Conservation (phyloP, 2,329 filamentous ascomycete genomes). For the Aspergillus sp. region DNA sequence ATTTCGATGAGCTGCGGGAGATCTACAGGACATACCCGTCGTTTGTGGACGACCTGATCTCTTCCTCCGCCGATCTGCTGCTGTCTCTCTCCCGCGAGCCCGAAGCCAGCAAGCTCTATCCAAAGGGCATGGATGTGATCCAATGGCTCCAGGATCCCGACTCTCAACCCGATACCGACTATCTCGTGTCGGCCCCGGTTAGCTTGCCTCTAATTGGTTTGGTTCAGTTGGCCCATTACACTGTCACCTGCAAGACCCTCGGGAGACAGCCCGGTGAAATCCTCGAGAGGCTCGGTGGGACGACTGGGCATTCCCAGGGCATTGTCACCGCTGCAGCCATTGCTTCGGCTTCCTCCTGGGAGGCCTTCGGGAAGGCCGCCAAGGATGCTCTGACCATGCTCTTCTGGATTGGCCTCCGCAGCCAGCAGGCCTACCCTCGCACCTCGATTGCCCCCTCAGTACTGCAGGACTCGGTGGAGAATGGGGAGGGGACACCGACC, state of each 20-base stretch:
- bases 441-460: slow-evolving; percentile 87
- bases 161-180: slow-evolving; percentile 84
- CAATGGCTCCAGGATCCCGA: slow-evolving; percentile 85
- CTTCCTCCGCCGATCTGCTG: slow-evolving; percentile 73
- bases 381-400: slow-evolving; percentile 79
- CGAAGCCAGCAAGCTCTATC: slow-evolving; percentile 85
- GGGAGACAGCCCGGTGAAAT: slow-evolving; percentile 84
- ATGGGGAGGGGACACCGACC: slow-evolving; percentile 89
- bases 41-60: slow-evolving; percentile 79
- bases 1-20: slow-evolving; percentile 93
- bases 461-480: slow-evolving; percentile 84
- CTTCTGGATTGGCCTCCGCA: slow-evolving; percentile 97
- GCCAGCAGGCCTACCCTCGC: slow-evolving; percentile 91
- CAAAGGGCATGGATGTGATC: slow-evolving; percentile 93
- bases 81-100: slow-evolving; percentile 74
- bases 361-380: slow-evolving; percentile 73
- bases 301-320: slow-evolving; percentile 94
- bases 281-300: slow-evolving; percentile 72
- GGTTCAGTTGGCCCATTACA: slow-evolving; percentile 91
- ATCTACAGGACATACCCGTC: slow-evolving; percentile 84
- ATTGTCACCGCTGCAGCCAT: slow-evolving; percentile 89
- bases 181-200: slow-evolving; percentile 87
- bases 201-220: slow-evolving; percentile 93
- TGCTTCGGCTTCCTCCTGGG: slow-evolving; percentile 85
- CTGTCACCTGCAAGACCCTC: slow-evolving; percentile 83